Conservation (phyloP, 306 rosid species). For the Alnus rubra region DNA sequence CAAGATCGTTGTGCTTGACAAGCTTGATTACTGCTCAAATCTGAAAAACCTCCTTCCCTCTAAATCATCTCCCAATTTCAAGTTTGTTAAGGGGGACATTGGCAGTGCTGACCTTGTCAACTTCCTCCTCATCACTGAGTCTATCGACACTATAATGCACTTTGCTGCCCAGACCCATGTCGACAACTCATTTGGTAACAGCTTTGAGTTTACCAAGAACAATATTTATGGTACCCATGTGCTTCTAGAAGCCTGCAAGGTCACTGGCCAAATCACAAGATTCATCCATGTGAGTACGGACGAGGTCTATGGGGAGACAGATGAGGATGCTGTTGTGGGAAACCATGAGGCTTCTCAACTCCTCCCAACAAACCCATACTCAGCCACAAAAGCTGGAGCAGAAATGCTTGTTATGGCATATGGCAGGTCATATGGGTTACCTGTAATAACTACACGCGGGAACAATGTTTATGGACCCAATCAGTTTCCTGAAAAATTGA, state of each 20-base stretch:
- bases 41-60: constrained; percentile 83
- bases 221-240: constrained; percentile 93
- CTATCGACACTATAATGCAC: constrained; percentile 88
- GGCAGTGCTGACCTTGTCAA: constrained; percentile 94
- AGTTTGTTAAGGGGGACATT: constrained; percentile 92
- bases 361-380: constrained; percentile 89
- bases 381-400: constrained; percentile 93
- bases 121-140: constrained; percentile 79
- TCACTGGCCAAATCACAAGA: constrained; percentile 86
- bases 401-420: constrained; percentile 98
- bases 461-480: constrained; percentile 92
- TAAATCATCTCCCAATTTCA: constrained; percentile 71
- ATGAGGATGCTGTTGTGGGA: constrained; percentile 89
- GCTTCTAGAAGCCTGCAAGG: constrained; percentile 88
- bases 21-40: constrained; percentile 90
- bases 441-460: constrained; percentile 90
- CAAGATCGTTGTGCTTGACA: constrained; percentile 90
- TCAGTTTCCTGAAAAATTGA: constrained; percentile 86
- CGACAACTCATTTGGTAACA: constrained; percentile 87
- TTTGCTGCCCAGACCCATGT: constrained; percentile 98
- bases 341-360: constrained; percentile 95
- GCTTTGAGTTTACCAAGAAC: constrained; percentile 95
- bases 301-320: constrained; percentile 95
- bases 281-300: constrained; percentile 95
- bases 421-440: constrained; percentile 84